A percentile compares a stretch with the other conserved stretches of the same genome.
Conservation (phyloP, 345 rosid species). For the Boechera retrofracta region DNA sequence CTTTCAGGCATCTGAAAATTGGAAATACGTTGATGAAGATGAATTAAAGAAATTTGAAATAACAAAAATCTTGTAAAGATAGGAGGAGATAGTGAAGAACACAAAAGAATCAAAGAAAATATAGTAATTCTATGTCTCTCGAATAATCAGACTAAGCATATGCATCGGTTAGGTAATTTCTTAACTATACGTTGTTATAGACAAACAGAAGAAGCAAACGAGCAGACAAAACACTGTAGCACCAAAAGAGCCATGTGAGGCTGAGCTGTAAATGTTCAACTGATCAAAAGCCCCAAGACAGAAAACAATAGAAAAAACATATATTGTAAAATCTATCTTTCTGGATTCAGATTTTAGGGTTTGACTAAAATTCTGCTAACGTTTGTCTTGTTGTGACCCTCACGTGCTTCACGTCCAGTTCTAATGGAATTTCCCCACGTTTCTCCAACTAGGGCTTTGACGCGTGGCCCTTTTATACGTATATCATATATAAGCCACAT, state of each 20-base stretch:
- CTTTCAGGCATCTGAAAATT: background rate
- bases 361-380: conserved; percentile 35
- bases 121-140: background rate
- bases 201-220: conserved; percentile 25
- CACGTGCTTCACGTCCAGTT: conserved; percentile 42
- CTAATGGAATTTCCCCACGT: conserved; percentile 40
- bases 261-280: conserved; percentile 50
- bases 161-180: background rate
- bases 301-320: background rate
- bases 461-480: conserved; percentile 27
- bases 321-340: conserved; percentile 30
- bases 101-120: background rate
- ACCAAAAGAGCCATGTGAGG: conserved; percentile 51
- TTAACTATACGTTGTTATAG: conserved; percentile 4
- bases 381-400: conserved; percentile 39
- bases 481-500: background rate
- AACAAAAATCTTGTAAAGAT: background rate
- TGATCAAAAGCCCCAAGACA: conserved; percentile 42
- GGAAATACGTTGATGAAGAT: background rate
- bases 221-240: conserved; percentile 39
- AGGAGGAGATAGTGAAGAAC: background rate
- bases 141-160: background rate
- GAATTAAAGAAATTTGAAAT: background rate
- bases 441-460: conserved; percentile 34
- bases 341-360: conserved; percentile 45